phyloP scores from a whole-genome alignment of 805 yeast species.

The Cyberlindnera petersonii region DNA sequence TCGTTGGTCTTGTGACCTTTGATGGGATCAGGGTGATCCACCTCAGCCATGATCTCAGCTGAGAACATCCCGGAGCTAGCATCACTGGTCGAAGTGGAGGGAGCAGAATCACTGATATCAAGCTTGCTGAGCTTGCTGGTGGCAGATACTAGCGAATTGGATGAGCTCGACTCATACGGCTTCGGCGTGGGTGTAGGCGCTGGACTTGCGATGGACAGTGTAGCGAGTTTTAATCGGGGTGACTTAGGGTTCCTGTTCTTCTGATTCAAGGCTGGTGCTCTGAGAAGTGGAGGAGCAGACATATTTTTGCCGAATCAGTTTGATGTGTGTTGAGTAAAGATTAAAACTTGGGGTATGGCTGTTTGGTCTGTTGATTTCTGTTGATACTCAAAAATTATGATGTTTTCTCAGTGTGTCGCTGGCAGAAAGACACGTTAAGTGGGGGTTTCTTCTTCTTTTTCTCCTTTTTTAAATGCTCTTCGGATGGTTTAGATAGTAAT shows the following conservation, averaged over 20 bases:
- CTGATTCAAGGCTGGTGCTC: constrained; percentile 43
- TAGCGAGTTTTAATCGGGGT: constrained; percentile 43
- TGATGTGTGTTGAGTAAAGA: neutral
- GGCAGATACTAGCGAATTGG: constrained; percentile 21
- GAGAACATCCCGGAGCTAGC: constrained; percentile 26
- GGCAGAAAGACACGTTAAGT: no score
- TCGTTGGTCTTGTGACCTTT: neutral
- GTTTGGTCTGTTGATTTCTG: neutral
- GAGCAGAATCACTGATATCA: constrained; percentile 23
- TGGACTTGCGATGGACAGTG: constrained; percentile 11
- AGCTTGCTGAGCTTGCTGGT: constrained; percentile 21
- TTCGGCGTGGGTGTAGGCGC: constrained; percentile 10
- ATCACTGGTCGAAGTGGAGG: constrained; percentile 30
- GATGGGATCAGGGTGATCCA: constrained; percentile 17
- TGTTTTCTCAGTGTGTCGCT: no score
- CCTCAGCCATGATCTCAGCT: constrained; percentile 30
- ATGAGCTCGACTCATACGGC: constrained; percentile 18
- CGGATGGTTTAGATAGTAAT: no score
- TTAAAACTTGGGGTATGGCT: neutral
- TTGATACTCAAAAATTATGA: neutral
- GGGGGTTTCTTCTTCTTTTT: no score
- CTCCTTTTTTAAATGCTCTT: no score
- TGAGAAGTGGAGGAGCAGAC: constrained; percentile 37
- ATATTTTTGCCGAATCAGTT: constrained; percentile 12
- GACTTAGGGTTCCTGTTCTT: constrained; percentile 38